Conservation (phyloP, 495 filamentous ascomycete species). For the Lichina pygmaea region DNA sequence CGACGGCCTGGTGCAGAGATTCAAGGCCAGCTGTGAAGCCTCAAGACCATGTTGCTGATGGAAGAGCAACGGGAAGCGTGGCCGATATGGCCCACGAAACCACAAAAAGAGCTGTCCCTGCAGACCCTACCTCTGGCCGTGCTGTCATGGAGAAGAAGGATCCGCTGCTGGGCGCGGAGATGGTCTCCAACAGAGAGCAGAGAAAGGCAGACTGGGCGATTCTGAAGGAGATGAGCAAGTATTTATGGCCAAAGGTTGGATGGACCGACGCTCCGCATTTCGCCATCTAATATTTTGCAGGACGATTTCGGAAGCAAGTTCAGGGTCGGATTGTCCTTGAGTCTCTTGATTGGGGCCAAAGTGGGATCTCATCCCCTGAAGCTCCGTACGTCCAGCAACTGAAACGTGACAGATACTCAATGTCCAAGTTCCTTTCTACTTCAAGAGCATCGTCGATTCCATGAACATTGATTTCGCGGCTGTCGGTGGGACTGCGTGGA, state of each 20-base stretch:
- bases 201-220: slow-evolving; percentile 95
- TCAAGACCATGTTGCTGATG: too few species aligned
- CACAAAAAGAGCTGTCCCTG: not conserved
- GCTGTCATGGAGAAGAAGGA: slow-evolving; percentile 12
- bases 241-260: slow-evolving; percentile 77
- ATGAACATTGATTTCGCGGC: slow-evolving; percentile 86
- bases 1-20: too few species aligned
- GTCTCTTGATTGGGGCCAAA: slow-evolving; percentile 70
- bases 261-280: not conserved
- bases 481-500: slow-evolving; percentile 61
- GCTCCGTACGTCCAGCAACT: not conserved
- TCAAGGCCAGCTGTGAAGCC: too few species aligned
- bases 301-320: slow-evolving; percentile 56
- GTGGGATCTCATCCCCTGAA: slow-evolving; percentile 8
- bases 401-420: slow-evolving; percentile 38
- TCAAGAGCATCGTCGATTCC: slow-evolving; percentile 86
- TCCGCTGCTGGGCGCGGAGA: slow-evolving; percentile 26
- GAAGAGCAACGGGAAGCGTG: not conserved
- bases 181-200: slow-evolving; percentile 49
- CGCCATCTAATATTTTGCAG: slow-evolving; percentile 11
- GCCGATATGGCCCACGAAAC: not conserved
- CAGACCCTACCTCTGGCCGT: slow-evolving; percentile 9
- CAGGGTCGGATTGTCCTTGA: slow-evolving; percentile 58
- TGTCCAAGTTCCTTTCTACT: slow-evolving; percentile 95
- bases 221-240: slow-evolving; percentile 87